Evolutionary conservation across 2,329 filamentous ascomycete species (phyloP).

Genomic region (Hawksworthiomyces lignivorus): DNA sequence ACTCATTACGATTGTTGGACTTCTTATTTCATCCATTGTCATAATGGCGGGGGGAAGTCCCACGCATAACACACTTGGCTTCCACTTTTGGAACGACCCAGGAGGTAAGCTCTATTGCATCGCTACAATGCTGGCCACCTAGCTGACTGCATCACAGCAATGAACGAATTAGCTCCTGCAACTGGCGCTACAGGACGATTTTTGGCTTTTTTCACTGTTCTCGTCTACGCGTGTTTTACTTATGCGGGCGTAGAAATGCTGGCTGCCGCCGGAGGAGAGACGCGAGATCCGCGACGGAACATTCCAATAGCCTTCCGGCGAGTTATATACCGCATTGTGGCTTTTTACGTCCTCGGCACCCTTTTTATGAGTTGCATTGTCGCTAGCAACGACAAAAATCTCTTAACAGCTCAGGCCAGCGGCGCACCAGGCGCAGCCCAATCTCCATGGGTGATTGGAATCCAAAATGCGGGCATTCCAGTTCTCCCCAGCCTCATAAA

Average conservation of each 20-base stretch:
- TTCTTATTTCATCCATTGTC: slow-evolving; percentile 48
- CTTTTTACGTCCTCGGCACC: slow-evolving; percentile 58
- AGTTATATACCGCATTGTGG: slow-evolving; percentile 53
- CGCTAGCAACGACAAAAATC: slow-evolving; percentile 55
- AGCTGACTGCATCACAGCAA: no score
- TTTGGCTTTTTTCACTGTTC: slow-evolving; percentile 16
- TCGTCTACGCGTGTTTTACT: slow-evolving; percentile 26
- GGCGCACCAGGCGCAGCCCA: slow-evolving; percentile 40
- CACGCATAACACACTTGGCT: slow-evolving; percentile 40
- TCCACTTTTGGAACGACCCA: slow-evolving; percentile 39
- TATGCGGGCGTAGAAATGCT: slow-evolving; percentile 48
- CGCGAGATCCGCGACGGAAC: slow-evolving; percentile 54
- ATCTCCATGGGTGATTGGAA: slow-evolving; percentile 60
- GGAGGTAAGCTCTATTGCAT: slow-evolving; percentile 25
- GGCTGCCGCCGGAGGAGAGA: slow-evolving; percentile 56
- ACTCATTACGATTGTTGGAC: slow-evolving; percentile 50
- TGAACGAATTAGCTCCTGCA: no score
- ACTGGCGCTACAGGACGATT: slow-evolving; percentile 33
- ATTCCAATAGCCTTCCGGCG: slow-evolving; percentile 57
- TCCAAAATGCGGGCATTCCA: slow-evolving; percentile 56
- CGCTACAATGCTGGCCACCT: no score
- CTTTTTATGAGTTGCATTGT: slow-evolving; percentile 55
- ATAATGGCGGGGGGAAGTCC: slow-evolving; percentile 51
- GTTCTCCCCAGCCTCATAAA: slow-evolving; percentile 56
- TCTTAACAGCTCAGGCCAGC: slow-evolving; percentile 33